These are phyloP conservation scores for Cryptococcus hybrid DNA, from an alignment of 1,284 basidiomycete species.

Conservation along the genomic window DNA sequence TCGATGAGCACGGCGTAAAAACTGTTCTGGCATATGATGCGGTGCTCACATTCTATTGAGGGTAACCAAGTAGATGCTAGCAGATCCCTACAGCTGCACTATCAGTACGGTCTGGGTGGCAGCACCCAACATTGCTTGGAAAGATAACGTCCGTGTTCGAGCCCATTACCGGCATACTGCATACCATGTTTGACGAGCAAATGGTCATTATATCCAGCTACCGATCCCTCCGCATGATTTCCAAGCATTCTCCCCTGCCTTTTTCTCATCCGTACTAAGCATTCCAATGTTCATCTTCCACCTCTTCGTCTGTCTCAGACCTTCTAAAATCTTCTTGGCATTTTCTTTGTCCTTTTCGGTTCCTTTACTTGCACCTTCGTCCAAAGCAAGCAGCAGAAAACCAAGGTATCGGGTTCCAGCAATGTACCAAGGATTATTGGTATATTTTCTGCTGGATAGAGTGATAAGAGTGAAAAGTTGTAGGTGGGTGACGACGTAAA, in stretches of 20 bases:
- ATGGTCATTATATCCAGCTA: slow-evolving; percentile 5
- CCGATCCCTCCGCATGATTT: slow-evolving; percentile 18
- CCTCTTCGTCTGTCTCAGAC: slow-evolving; percentile 25
- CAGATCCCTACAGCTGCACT: too few species aligned
- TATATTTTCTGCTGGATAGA: slow-evolving; percentile 25
- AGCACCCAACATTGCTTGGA: too few species aligned
- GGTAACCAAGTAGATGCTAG: too few species aligned
- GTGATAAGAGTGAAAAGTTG: slow-evolving; percentile 12
- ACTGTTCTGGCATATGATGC: too few species aligned
- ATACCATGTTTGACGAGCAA: neutral
- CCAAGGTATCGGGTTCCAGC: slow-evolving; percentile 43
- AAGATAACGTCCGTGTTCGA: too few species aligned
- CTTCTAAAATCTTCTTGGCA: slow-evolving; percentile 19
- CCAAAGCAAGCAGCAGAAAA: slow-evolving; percentile 22
- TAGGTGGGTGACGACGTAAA: slow-evolving; percentile 8
- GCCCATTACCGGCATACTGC: too few species aligned
- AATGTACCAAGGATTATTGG: slow-evolving; percentile 25
- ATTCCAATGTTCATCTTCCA: slow-evolving; percentile 39
- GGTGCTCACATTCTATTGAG: too few species aligned
- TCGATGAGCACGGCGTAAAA: too few species aligned
- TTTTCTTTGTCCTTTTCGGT: slow-evolving; percentile 1
- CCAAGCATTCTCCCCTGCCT: slow-evolving; percentile 21
- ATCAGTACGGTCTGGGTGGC: too few species aligned
- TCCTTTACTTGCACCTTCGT: neutral
- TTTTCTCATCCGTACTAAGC: slow-evolving; percentile 27